Conservation (phyloP, 192 early-diverging fungal species). For the Dissophora ornata region DNA sequence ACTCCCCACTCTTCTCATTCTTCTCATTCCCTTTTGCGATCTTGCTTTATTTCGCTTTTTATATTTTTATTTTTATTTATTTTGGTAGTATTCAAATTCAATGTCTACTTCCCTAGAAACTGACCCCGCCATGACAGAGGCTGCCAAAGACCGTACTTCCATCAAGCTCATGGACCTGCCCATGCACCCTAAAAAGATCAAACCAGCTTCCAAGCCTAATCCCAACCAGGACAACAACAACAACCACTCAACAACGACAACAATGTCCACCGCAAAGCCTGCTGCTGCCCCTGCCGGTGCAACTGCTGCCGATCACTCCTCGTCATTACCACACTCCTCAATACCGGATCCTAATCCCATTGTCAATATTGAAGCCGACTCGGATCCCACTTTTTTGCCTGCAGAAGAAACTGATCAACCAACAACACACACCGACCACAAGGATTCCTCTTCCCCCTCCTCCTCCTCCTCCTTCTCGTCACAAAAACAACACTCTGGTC, state of each 20-base stretch:
- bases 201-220: no score
- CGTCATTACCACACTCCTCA: constrained; percentile 16
- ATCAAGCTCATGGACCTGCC: constrained; percentile 55
- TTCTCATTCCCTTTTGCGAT: not conserved
- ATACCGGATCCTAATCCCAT: constrained; percentile 14
- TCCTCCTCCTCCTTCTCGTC: no score
- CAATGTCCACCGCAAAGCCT: not conserved
- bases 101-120: constrained; percentile 21
- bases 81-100: no score
- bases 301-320: not conserved
- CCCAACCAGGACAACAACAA: not conserved
- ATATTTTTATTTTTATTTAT: not conserved
- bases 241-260: not conserved
- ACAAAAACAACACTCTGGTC: no score
- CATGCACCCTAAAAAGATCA: constrained; percentile 30
- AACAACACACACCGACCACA: no score
- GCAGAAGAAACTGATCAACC: no score
- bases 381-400: constrained; percentile 27
- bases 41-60: not conserved
- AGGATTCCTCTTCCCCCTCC: no score
- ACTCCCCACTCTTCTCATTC: not conserved
- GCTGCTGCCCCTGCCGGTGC: not conserved
- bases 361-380: constrained; percentile 18
- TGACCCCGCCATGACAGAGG: constrained; percentile 9
- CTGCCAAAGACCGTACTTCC: constrained; percentile 35